These are phyloP conservation scores for Chiua virens DNA, from an alignment of 768 basidiomycete genomes.

Conservation along the genomic window DNA sequence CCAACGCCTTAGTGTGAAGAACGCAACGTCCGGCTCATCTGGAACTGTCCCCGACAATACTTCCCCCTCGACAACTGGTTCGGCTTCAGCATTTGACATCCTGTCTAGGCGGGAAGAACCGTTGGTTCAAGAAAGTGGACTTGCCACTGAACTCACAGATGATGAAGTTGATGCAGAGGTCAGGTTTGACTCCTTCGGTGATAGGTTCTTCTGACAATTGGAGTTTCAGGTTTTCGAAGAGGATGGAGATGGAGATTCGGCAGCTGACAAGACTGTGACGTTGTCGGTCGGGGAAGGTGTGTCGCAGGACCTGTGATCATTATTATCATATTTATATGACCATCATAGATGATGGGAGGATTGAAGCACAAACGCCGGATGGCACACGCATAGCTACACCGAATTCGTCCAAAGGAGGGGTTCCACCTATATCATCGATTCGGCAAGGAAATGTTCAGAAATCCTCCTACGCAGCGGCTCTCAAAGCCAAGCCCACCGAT, in stretches of 20 bases:
- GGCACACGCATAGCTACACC: constrained; percentile 94
- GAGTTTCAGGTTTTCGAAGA: constrained; percentile 72
- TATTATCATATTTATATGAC: constrained; percentile 6
- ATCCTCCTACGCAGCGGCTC: constrained; percentile 89
- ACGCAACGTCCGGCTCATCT: constrained; percentile 29
- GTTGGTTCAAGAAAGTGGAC: constrained; percentile 59
- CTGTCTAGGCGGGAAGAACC: constrained; percentile 44
- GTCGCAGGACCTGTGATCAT: constrained; percentile 8
- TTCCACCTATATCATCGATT: constrained; percentile 32
- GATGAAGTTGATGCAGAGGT: constrained; percentile 83
- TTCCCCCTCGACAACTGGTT: constrained; percentile 22
- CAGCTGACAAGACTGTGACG: constrained; percentile 82
- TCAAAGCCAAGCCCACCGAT: constrained; percentile 90
- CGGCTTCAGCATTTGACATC: constrained; percentile 28
- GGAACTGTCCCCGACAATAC: constrained; percentile 11
- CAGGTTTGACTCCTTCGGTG: not conserved
- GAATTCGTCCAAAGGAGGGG: constrained; percentile 51
- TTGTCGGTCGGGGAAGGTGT: constrained; percentile 78
- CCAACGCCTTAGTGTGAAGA: constrained; percentile 77
- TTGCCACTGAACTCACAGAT: constrained; percentile 77
- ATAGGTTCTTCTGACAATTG: constrained; percentile 14
- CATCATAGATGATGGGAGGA: constrained; percentile 76
- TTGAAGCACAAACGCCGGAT: constrained; percentile 96
- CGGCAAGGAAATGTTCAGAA: constrained; percentile 37
- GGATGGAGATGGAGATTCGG: constrained; percentile 73